A percentile compares a stretch with the other conserved stretches of the same genome.
These are phyloP conservation scores for Trichosanthes cucumerina DNA, from an alignment of 306 rosid genomes.

Conservation along the genomic window DNA sequence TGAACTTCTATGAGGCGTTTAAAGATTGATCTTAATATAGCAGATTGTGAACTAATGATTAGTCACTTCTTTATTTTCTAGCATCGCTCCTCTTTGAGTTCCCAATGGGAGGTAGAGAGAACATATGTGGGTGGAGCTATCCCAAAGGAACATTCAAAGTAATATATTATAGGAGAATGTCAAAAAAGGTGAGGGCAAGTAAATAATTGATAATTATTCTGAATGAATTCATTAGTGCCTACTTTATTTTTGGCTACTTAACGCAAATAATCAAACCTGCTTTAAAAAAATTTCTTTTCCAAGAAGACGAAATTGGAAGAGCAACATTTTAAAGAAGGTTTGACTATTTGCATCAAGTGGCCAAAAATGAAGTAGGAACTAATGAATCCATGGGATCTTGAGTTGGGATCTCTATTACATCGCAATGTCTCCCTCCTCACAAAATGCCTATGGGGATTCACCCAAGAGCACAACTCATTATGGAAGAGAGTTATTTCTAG, in stretches of 20 bases:
- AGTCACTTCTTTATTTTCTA: neutral
- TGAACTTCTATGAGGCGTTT: neutral
- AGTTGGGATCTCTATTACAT: too few species aligned
- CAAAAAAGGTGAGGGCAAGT: neutral
- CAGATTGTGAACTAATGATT: neutral
- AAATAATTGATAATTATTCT: neutral
- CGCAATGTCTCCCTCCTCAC: too few species aligned
- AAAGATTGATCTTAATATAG: neutral
- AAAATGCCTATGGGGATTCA: too few species aligned
- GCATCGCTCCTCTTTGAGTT: neutral
- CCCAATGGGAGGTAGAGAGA: neutral
- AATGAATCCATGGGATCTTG: too few species aligned
- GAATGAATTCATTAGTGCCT: neutral
- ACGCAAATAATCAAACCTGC: neutral
- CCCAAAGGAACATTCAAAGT: neutral
- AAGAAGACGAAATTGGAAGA: too few species aligned
- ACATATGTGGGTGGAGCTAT: neutral
- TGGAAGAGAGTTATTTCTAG: too few species aligned
- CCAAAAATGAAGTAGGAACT: too few species aligned
- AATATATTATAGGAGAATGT: neutral
- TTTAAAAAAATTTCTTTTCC: neutral
- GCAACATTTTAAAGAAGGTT: too few species aligned
- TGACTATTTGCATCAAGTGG: too few species aligned
- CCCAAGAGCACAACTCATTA: too few species aligned
- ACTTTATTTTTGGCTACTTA: neutral